Evolutionary conservation across 495 filamentous ascomycete species (phyloP), one percentile per base, ranked within the genome.

Genomic region (Astrothelium subdiscretum): DNA sequence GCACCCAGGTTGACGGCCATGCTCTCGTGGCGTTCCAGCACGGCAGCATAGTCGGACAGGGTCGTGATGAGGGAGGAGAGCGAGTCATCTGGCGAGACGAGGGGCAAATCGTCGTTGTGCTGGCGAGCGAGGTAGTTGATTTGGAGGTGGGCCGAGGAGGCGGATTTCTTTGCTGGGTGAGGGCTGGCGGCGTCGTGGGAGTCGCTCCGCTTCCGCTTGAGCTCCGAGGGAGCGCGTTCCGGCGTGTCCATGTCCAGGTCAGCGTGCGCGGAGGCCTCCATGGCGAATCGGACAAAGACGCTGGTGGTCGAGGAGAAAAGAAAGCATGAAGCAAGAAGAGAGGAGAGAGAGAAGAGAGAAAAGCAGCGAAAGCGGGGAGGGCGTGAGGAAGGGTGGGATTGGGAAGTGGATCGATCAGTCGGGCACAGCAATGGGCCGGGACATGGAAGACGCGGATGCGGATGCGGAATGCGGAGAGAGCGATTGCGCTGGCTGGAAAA

Each of bases 1-100:
- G 89, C 90, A 68, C 90, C 90, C 20, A 95, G 79, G 68, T 91
- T 94, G 58, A 85, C 84, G 48, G 90, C 90, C 60, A 95, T 83
- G 67, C 87, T 90, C 74, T 95, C 90, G 70, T 92, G 87, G 35
- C 90, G 83, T 63, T 89, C 86, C 24, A 95, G 77, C 22, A 95
- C 88, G 51, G 86, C 89, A 64, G 89, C 87, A 70, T 94, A 95
- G 67, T 91, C 84, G 67, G 80, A 80, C 66, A 95, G 83, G 62
- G 91, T 78, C 38, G 79, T 74, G 31, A 92, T 76, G 54, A 87
- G 81, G 61, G 78, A 77, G 43, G 85, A 81, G 64, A 87, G 79
- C 38, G 73, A 79, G 66, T 86, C 84, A 27, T 85, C 79, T 60
- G 74, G 71, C 40, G 80, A 79, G 63, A 87, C 78, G 42, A 87